Percentiles rank a stretch among this genome's conserved stretches.
These are phyloP conservation scores for Oryza glaberrima DNA, from an alignment of 176 grass and related monocot species.

Conservation along the genomic window DNA sequence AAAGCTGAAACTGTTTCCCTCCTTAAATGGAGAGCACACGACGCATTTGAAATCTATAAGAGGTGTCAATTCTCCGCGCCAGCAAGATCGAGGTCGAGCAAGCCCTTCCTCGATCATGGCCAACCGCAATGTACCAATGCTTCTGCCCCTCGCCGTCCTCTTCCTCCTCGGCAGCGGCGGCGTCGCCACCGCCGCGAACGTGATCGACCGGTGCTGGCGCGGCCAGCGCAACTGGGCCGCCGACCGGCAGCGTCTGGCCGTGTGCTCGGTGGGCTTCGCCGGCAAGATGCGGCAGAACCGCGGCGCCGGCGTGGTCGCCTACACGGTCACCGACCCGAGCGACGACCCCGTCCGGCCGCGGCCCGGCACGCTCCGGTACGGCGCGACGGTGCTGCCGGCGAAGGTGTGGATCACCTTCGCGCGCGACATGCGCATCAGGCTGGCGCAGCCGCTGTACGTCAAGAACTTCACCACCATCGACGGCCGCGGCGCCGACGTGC, in stretches of 20 bases:
- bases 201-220: slow-evolving; percentile 82
- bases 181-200: slow-evolving; percentile 18
- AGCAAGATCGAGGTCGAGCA: no score
- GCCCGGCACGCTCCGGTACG: slow-evolving; percentile 78
- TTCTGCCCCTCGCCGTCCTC: not conserved
- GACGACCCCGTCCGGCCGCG: slow-evolving; percentile 63
- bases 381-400: slow-evolving; percentile 62
- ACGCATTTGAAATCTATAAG: no score
- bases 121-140: not conserved
- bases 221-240: slow-evolving; percentile 55
- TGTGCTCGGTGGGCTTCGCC: slow-evolving; percentile 70
- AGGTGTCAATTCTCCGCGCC: not conserved
- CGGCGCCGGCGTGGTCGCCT: slow-evolving; percentile 37
- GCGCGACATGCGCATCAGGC: slow-evolving; percentile 65
- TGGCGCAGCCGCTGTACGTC: slow-evolving; percentile 62
- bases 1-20: not conserved
- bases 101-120: not conserved
- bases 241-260: slow-evolving; percentile 61
- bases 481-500: slow-evolving; percentile 74
- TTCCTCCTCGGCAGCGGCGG: slow-evolving; percentile 12
- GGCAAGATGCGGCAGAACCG: slow-evolving; percentile 80
- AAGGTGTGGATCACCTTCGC: slow-evolving; percentile 92
- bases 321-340: slow-evolving; percentile 69
- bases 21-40: not conserved
- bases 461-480: slow-evolving; percentile 94